Conservation (phyloP, 2,329 filamentous ascomycete species). For the Monilinia vaccinii-corymbosi region DNA sequence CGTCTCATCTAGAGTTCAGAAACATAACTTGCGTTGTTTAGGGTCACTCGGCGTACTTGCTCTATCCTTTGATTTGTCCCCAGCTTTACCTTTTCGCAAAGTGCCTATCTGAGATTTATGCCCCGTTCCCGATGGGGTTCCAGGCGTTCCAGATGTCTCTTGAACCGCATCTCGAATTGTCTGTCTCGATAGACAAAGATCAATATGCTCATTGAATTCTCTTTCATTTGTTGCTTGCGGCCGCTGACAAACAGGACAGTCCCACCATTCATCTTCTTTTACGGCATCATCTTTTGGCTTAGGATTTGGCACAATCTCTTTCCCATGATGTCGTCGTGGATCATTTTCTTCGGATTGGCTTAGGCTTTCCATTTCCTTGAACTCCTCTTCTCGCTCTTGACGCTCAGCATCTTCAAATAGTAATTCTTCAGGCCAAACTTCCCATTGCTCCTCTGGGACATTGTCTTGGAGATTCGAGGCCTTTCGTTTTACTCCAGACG, state of each 20-base stretch:
- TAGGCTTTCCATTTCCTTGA: constrained; percentile 51
- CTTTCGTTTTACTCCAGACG: constrained; percentile 31
- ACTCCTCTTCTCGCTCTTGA: constrained; percentile 49
- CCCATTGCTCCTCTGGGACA: constrained; percentile 44
- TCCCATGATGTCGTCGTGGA: constrained; percentile 36
- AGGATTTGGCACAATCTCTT: constrained; percentile 42
- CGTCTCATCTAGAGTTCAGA: background rate
- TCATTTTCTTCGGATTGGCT: constrained; percentile 39
- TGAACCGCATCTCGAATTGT: constrained; percentile 79
- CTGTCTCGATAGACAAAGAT: constrained; percentile 77
- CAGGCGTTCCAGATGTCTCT: constrained; percentile 25
- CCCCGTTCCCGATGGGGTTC: background rate
- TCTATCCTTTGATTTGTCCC: constrained; percentile 5
- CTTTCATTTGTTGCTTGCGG: constrained; percentile 68
- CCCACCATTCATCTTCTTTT: constrained; percentile 51
- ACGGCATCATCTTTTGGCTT: constrained; percentile 23
- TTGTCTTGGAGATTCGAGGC: constrained; percentile 30
- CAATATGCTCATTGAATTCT: constrained; percentile 83
- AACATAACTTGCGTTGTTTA: constrained; percentile 9
- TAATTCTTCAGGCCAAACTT: constrained; percentile 59
- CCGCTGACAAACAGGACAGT: constrained; percentile 78
- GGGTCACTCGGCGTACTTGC: constrained; percentile 2
- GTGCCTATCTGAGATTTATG: background rate
- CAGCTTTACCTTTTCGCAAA: background rate
- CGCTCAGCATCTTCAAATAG: constrained; percentile 50